Conservation (phyloP, 2,329 filamentous ascomycete species). For the Massarina eburnea region DNA sequence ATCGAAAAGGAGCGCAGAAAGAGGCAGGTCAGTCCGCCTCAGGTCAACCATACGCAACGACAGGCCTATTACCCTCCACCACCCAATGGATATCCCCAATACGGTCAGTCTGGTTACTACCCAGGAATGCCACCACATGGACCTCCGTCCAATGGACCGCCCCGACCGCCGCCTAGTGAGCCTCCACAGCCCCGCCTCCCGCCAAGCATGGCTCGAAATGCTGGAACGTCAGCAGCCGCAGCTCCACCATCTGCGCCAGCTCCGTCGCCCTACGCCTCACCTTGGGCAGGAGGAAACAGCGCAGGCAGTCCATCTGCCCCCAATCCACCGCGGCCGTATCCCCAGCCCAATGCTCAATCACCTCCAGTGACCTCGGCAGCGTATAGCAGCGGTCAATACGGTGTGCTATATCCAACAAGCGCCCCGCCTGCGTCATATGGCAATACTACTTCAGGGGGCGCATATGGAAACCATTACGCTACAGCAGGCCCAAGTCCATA, state of each 20-base stretch:
- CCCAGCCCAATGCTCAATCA: slow-evolving; percentile 26
- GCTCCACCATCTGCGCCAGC: slow-evolving; percentile 28
- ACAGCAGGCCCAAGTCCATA: slow-evolving; percentile 34
- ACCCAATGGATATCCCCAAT: slow-evolving; percentile 31
- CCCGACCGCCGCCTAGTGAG: slow-evolving; percentile 30
- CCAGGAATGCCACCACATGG: slow-evolving; percentile 33
- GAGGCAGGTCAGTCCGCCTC: slow-evolving; percentile 51
- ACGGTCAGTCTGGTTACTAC: slow-evolving; percentile 31
- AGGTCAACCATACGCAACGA: slow-evolving; percentile 34
- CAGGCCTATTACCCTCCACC: slow-evolving; percentile 35
- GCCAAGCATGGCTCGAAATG: slow-evolving; percentile 38
- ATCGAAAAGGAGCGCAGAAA: slow-evolving; percentile 61
- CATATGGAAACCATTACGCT: slow-evolving; percentile 34
- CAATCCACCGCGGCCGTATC: slow-evolving; percentile 35
- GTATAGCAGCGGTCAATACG: slow-evolving; percentile 34
- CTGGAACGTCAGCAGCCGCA: slow-evolving; percentile 23
- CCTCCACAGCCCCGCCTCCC: slow-evolving; percentile 35
- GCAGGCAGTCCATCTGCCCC: slow-evolving; percentile 27
- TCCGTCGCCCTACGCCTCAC: slow-evolving; percentile 39
- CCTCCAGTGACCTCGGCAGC: slow-evolving; percentile 24
- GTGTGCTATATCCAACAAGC: slow-evolving; percentile 36
- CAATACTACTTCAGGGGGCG: slow-evolving; percentile 20
- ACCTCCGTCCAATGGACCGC: slow-evolving; percentile 31
- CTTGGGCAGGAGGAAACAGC: slow-evolving; percentile 37
- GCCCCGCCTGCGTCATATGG: slow-evolving; percentile 28